phyloP scores from a whole-genome alignment of 2,329 filamentous ascomycete species.

The Epichloe hybrida region DNA sequence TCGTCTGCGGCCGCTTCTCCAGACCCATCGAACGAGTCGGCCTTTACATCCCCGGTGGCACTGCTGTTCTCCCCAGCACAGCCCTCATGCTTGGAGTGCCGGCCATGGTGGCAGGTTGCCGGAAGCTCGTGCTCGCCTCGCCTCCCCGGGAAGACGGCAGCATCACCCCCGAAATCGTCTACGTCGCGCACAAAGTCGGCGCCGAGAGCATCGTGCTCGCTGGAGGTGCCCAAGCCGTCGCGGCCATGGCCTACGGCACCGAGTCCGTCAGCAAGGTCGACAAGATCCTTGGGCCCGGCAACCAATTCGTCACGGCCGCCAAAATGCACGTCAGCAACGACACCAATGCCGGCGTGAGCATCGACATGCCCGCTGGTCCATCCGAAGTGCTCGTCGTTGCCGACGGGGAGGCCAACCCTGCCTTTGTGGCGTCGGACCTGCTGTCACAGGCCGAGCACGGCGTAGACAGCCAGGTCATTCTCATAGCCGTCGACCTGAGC shows the following conservation, averaged over 20 bases:
- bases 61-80: constrained; percentile 90
- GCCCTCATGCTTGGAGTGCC: constrained; percentile 97
- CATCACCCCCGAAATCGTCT: constrained; percentile 87
- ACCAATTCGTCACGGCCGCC: constrained; percentile 95
- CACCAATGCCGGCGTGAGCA: constrained; percentile 85
- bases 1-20: constrained; percentile 85
- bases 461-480: constrained; percentile 86
- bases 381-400: constrained; percentile 95
- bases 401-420: constrained; percentile 75
- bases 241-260: constrained; percentile 94
- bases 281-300: constrained; percentile 95
- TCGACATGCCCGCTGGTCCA: constrained; percentile 96
- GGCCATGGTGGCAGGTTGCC: constrained; percentile 92
- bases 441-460: constrained; percentile 95
- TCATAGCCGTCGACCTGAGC: constrained; percentile 69
- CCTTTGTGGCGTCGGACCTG: constrained; percentile 89
- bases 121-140: constrained; percentile 86
- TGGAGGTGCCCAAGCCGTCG: constrained; percentile 88
- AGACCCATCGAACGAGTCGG: constrained; percentile 93
- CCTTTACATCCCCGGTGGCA: constrained; percentile 89
- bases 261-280: constrained; percentile 92
- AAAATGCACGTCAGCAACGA: constrained; percentile 99
- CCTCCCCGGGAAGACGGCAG: constrained; percentile 81
- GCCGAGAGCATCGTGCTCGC: constrained; percentile 93
- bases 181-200: constrained; percentile 91